Percentiles rank a stretch among this genome's conserved stretches.
Evolutionary conservation across 257 asterid species (phyloP).

Genomic region (Solanum piurae): DNA sequence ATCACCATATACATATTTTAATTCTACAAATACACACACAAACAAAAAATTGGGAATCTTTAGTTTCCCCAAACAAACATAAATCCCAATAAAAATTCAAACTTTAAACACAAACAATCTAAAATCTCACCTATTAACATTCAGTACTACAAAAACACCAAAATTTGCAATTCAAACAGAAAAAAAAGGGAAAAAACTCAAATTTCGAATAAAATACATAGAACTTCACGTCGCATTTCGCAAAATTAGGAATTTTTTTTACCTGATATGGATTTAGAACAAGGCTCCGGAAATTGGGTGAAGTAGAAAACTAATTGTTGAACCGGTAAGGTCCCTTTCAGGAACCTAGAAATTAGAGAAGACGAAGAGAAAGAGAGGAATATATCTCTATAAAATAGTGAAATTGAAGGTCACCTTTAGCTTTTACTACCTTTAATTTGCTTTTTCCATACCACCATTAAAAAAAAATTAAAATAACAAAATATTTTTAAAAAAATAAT

Average conservation of each 20-base stretch:
- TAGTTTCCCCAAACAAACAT: neutral
- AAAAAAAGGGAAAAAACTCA: neutral
- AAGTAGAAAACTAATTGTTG: neutral
- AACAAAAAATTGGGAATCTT: neutral
- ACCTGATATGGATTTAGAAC: neutral
- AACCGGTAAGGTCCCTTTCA: slow-evolving; percentile 30
- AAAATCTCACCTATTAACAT: neutral
- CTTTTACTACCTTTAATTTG: slow-evolving; percentile 9
- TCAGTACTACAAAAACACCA: neutral
- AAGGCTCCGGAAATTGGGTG: neutral
- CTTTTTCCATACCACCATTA: neutral
- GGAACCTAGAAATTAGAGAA: slow-evolving; percentile 2
- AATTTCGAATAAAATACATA: neutral
- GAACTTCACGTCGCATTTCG: neutral
- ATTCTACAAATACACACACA: neutral
- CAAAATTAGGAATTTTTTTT: neutral
- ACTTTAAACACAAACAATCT: neutral
- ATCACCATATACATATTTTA: neutral
- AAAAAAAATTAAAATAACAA: too few relatives aligned
- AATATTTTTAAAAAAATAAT: neutral
- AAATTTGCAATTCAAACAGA: neutral
- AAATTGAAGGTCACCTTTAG: slow-evolving; percentile 8
- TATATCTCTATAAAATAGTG: neutral
- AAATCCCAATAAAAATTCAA: neutral
- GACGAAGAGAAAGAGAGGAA: neutral